phyloP scores from a whole-genome alignment of 257 asterid species.

The Solanum peruvianum region DNA sequence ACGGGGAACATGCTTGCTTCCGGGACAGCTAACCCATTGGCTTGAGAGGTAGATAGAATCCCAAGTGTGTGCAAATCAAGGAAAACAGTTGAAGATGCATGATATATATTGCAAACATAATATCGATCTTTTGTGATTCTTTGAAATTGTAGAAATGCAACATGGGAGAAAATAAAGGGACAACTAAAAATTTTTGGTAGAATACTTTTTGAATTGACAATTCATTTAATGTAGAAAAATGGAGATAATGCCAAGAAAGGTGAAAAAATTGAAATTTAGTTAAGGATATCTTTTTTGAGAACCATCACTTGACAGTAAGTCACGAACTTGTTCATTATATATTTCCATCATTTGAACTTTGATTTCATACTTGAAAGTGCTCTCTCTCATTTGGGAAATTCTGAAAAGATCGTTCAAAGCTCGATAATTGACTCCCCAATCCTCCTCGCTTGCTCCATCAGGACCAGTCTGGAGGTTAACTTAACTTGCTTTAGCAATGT shows the following conservation, averaged over 20 bases:
- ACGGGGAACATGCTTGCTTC: conserved; percentile 72
- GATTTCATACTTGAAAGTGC: conserved; percentile 51
- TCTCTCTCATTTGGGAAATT: conserved; percentile 51
- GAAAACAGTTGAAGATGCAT: conserved; percentile 18
- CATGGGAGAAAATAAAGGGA: not conserved
- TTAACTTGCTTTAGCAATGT: conserved; percentile 4
- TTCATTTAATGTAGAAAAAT: not conserved
- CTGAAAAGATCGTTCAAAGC: conserved; percentile 73
- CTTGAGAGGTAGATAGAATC: conserved; percentile 46
- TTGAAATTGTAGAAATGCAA: not conserved
- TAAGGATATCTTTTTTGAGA: conserved; percentile 75
- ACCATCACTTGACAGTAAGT: conserved; percentile 58
- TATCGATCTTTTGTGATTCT: not conserved
- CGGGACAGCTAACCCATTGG: conserved; percentile 85
- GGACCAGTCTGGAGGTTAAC: conserved; percentile 65
- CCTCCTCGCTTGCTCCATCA: conserved; percentile 66
- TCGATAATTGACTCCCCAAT: conserved; percentile 94
- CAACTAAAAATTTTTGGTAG: not conserved
- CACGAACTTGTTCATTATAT: conserved; percentile 98
- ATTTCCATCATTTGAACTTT: conserved; percentile 95
- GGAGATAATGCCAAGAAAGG: not conserved
- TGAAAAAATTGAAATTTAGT: not conserved
- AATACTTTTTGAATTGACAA: not conserved
- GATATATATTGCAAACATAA: not conserved
- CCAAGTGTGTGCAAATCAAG: conserved; percentile 85